phyloP scores from a whole-genome alignment of 2,329 filamentous ascomycete species.

The Dactylonectria estremocensis region DNA sequence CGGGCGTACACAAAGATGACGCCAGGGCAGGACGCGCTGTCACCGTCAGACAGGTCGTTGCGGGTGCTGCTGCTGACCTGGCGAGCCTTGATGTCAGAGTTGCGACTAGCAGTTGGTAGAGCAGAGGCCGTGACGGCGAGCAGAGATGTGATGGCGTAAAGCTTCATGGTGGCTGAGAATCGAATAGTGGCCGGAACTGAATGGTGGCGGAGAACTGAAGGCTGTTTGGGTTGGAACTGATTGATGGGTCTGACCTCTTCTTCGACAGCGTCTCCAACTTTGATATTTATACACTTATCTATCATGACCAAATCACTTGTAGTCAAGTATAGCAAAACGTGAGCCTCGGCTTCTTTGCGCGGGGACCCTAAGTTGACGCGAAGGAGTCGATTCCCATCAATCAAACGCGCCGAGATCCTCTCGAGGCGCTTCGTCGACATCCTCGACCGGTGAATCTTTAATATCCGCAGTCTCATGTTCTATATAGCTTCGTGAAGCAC shows the following conservation, averaged over 20 bases:
- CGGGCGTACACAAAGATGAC: slow-evolving; percentile 57
- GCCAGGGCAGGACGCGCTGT: slow-evolving; percentile 49
- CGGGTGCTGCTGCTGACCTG: slow-evolving; percentile 27
- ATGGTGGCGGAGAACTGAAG: background rate
- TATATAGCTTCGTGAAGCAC: background rate
- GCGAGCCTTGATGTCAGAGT: slow-evolving; percentile 1
- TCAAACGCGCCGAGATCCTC: background rate
- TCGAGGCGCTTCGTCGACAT: background rate
- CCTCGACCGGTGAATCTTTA: background rate
- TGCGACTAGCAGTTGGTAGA: background rate
- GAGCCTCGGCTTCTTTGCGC: background rate
- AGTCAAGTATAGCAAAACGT: background rate
- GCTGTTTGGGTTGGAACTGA: background rate
- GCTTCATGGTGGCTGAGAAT: slow-evolving; percentile 11
- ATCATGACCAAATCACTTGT: background rate
- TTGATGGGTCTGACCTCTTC: background rate
- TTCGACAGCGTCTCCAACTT: background rate
- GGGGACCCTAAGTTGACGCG: background rate
- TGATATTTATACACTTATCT: background rate
- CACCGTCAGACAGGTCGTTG: slow-evolving; percentile 47
- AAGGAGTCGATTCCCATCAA: background rate
- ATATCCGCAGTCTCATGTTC: background rate
- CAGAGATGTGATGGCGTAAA: background rate
- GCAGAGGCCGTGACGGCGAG: slow-evolving; percentile 7
- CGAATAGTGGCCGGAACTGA: too few species aligned